Percentiles rank a stretch among this genome's conserved stretches.
phyloP scores from a whole-genome alignment of 2,329 filamentous ascomycete species.

The Phialemoniopsis sp. region DNA sequence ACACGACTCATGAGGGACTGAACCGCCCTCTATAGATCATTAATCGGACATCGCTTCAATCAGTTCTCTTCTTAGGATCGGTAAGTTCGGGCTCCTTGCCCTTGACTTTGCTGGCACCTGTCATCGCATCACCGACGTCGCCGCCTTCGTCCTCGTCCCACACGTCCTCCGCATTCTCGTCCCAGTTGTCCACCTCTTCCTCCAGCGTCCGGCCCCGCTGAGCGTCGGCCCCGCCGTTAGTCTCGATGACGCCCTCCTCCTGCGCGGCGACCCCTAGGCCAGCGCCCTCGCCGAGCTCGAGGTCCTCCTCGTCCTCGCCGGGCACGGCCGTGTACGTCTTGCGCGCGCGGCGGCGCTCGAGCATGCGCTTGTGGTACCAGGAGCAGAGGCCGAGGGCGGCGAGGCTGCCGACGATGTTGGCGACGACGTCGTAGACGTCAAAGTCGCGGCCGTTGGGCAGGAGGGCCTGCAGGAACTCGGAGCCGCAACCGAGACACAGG shows the following conservation, averaged over 20 bases:
- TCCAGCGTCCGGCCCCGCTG: conserved; percentile 50
- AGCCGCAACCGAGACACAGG: conserved; percentile 63
- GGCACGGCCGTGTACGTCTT: conserved; percentile 70
- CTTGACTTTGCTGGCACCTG: conserved; percentile 5
- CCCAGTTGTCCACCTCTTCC: conserved; percentile 88
- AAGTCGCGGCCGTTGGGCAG: conserved; percentile 68
- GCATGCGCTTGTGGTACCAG: conserved; percentile 94
- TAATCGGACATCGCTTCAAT: conserved; percentile 9
- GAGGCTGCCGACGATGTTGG: conserved; percentile 79
- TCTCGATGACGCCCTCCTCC: conserved; percentile 58
- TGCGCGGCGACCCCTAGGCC: conserved; percentile 32
- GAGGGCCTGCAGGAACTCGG: conserved; percentile 70
- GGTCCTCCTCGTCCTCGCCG: conserved; percentile 55
- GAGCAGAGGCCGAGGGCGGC: conserved; percentile 69
- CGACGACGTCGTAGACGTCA: conserved; percentile 81
- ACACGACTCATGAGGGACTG: too few relatives aligned
- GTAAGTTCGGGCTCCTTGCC: conserved; percentile 8
- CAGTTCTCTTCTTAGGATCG: conserved; percentile 20
- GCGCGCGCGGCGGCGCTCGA: conserved; percentile 75
- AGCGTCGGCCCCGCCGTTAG: conserved; percentile 10
- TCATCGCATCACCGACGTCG: conserved; percentile 13
- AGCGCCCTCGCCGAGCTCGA: conserved; percentile 69
- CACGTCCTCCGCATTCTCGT: conserved; percentile 68
- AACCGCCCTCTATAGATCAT: too few relatives aligned
- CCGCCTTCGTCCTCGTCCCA: conserved; percentile 49